Evolutionary conservation across 2,329 filamentous ascomycete genomes (phyloP), one percentile per base, ranked within the genome.

Genomic region (Fusarium avenaceum): DNA sequence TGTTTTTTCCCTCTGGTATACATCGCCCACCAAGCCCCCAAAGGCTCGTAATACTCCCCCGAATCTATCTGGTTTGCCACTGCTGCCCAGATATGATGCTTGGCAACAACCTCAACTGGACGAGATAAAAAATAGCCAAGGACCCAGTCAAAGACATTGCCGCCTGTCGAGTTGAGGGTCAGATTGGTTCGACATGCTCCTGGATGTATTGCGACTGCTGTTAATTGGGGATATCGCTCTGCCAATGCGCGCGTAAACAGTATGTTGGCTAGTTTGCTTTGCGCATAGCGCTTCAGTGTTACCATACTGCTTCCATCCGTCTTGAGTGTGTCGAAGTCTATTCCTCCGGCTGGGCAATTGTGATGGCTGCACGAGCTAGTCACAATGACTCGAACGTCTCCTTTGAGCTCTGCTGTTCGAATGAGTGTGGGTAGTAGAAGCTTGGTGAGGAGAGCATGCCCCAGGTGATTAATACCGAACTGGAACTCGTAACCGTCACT

Each of bases 361-460:
- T n/a, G 45, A 14, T 48, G 45, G 32, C 45, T 48, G 19, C 15
- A 24, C 17, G 45, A 48, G 45, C 14, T 48, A n/a, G 45, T 48
- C 3, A 35, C n/a, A 24, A 48, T 48, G 30, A 38, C 30, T 38
- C 45, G 45, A 38, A 38, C 45, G 6, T 48, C 45, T 3, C 32
- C 38, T 11, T 14, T 32, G 3, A 11, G 32, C 15, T 35, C 45
- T 9, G 32, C 45, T 17, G 45, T 48, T 13, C 9, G 20, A 1
- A 38, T 4, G 10, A 48, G 45, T 7, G n/a, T 15, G 13, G 45
- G 45, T 19, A 48, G 32, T 7, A 48, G 8, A 24, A 48, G 45
- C 8, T 38, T 48, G 10, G 45, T 8, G 6, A 48, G 22, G 5
- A 48, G 32, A 7, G 45, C 45, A 48, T 48, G 45, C 8, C 45